Percentiles rank a stretch among this genome's conserved stretches.
Conservation (phyloP, 108 stramenopile species). For the Seminavis robusta region DNA sequence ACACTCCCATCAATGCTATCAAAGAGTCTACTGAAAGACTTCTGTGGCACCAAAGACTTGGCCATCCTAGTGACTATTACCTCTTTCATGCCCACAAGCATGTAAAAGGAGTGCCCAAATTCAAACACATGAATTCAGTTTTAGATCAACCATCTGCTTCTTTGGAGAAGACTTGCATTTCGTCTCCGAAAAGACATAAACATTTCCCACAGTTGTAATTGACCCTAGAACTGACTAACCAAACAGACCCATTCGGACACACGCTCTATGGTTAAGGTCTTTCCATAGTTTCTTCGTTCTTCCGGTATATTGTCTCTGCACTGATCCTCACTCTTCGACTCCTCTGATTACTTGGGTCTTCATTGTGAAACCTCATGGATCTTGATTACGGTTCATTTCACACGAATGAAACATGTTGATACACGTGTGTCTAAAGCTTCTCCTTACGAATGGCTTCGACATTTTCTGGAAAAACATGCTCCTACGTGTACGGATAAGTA, state of each 20-base stretch:
- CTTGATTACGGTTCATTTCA: conserved; percentile 17
- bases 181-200: conserved; percentile 10
- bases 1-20: too few relatives aligned
- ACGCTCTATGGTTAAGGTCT: too few relatives aligned
- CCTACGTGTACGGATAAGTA: conserved; percentile 8
- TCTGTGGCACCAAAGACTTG: too few relatives aligned
- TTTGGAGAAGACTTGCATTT: conserved; percentile 24
- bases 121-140: too few relatives aligned
- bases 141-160: too few relatives aligned
- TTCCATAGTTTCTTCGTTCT: conserved; percentile 5
- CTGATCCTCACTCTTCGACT: not conserved
- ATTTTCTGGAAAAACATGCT: not conserved
- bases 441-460: not conserved
- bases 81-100: too few relatives aligned
- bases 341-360: conserved; percentile 8
- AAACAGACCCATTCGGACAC: too few relatives aligned
- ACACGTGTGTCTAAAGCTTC: conserved; percentile 14
- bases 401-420: conserved; percentile 7
- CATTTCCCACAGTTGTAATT: too few relatives aligned
- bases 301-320: not conserved
- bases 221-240: too few relatives aligned
- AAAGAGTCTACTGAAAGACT: too few relatives aligned
- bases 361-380: conserved; percentile 22
- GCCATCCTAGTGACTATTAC: too few relatives aligned
- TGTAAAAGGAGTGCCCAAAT: too few relatives aligned